Base-by-base conservation (phyloP, 2,329 filamentous ascomycete genomes). In the Phialophora chinensis region DNA sequence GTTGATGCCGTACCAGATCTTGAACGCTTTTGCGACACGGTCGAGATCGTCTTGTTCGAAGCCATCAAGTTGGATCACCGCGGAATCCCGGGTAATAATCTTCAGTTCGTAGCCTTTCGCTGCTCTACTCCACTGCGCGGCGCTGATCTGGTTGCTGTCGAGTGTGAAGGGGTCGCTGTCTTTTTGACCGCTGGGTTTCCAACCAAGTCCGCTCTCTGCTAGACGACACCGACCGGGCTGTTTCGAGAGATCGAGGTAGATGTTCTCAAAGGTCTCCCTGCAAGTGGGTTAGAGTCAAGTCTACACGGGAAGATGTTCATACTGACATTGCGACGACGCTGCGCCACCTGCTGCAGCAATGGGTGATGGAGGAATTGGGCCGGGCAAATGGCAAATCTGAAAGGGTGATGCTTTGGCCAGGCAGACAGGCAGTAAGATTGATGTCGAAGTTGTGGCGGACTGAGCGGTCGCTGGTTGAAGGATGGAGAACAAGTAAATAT, bases 11-110 rank as follows among this genome's bases (percentile, higher is more conserved):
- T 98, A 99, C 92, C 94, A 98, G 75, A 94, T 91, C 83, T 97
- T 98, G 86, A 99, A 97, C 72, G 95, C 88, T 78, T 97, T 97
- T 80, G 84, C 86, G 14, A 97, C 83, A 63, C 95, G 91, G 72
- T 99, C 95, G 73, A 92, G 91, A 78, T 99, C 94, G 85, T 97
- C 93, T 77, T 93, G 90, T 71, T 92, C 88, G 79, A 99, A 99
- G 0, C 95, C 95, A 78, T 99, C 95, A 56, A 99, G 87, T 78
- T 98, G 95, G 63, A 97, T 90, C 67, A 98, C 88, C 69, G 91
- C 91, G 12, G 91, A 91, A 68, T 89, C 91, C 68, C 93, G 88
- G 74, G 92, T 91, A 70, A 95, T 83, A 64, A 99, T 91, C 83
- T 96, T 97, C 76, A 98, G 84, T 78, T 99, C 95, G 79, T 91